These are phyloP conservation scores for Crithidia expoeki DNA, from an alignment of 208 protist genomes.

Conservation along the genomic window DNA sequence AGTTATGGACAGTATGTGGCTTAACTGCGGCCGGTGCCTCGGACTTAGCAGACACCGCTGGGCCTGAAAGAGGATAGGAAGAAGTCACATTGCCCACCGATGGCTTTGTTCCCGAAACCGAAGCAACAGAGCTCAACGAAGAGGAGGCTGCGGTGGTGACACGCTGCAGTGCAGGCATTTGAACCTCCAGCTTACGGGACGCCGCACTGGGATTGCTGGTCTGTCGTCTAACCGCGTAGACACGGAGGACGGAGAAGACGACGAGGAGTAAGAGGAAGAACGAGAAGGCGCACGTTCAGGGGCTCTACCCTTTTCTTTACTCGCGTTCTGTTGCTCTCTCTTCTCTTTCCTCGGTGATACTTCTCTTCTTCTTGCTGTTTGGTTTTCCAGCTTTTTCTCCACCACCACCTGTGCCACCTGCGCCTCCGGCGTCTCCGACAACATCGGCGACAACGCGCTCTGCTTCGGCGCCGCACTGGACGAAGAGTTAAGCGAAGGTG, in stretches of 20 bases:
- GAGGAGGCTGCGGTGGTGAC: constrained; percentile 1
- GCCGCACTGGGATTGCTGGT: constrained; percentile 5
- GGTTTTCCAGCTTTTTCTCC: background rate
- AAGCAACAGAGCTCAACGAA: constrained; percentile 4
- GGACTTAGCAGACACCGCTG: background rate
- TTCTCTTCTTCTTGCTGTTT: background rate
- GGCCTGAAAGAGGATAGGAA: background rate
- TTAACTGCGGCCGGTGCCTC: background rate
- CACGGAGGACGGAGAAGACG: background rate
- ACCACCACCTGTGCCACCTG: background rate
- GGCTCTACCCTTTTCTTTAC: background rate
- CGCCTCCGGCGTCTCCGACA: background rate
- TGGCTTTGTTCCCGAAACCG: background rate
- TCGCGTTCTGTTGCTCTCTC: background rate
- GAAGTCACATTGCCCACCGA: background rate
- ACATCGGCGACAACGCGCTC: background rate
- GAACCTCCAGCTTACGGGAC: background rate
- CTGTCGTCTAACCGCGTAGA: background rate
- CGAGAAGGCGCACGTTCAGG: background rate
- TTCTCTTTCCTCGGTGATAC: background rate
- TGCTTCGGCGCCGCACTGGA: background rate
- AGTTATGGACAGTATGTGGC: constrained; percentile 16
- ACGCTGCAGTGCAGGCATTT: constrained; percentile 4
- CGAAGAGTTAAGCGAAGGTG: background rate
- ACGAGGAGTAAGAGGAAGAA: background rate